Evolutionary conservation across 371 early-diverging fungal genomes (phyloP), one percentile per base, ranked within the genome.

Genomic region (Umbelopsis sp.): DNA sequence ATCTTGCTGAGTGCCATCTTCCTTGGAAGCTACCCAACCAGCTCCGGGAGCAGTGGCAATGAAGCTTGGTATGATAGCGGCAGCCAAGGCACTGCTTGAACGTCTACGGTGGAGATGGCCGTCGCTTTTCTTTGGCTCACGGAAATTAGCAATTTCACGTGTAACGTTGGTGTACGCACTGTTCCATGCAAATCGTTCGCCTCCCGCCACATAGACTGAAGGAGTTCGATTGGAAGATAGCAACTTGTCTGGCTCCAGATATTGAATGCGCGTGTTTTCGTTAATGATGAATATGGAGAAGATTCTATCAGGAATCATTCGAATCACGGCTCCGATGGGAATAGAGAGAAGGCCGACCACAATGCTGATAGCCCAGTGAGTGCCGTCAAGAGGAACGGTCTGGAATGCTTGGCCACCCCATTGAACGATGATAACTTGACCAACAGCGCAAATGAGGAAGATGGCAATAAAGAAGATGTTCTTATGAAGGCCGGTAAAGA

Each of bases 281-380:
- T 75, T 70, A 44, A 41, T 63, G 69, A 78, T 73, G 16, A 78
- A 63, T 46, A 71, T 73, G 3, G 67, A 67, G 63, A 83, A 74
- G 64, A 77, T 16, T 20, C 75, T 69, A 32, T 86, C 86, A 22
- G 93, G 91, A 0, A 90, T 70, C 25, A 91, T 70, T 5, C 94
- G 88, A 67, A 94, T 74, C 37, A 92, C 25, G 6, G 82, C 81
- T 63, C 94, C 96, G 44, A 92, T 70, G 9, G 92, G 92, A 7
- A 96, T 67, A 0, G 92, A 89, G 7, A 91, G 63, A 57, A 84
- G 41, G 44, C 94, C 94, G 65, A 92, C 71, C 3, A 82, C 18
- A 14, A 94, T 67, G 70, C 90, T 88, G 22, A 92, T 70, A 0
- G 67, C 70, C 96, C 94, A 96, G n/a, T 90, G 85, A 16, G 52